These are phyloP conservation scores for Punica granatum DNA, from an alignment of 345 rosid genomes.

Conservation along the genomic window DNA sequence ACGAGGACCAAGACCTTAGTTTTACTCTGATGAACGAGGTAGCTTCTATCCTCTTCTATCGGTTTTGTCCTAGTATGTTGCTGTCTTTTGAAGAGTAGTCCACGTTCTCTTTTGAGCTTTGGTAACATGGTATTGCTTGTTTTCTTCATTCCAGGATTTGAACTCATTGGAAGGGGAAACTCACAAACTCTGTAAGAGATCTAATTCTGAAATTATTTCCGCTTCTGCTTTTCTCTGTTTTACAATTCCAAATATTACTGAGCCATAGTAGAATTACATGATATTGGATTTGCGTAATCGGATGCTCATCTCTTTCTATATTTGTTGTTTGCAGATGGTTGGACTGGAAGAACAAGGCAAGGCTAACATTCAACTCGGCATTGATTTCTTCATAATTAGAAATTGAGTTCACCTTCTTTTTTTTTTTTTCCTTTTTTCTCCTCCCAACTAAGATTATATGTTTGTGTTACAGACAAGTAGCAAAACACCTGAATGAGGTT, in stretches of 20 bases:
- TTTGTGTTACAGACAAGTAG: slow-evolving; percentile 43
- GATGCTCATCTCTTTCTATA: not conserved
- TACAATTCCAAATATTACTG: too few relatives aligned
- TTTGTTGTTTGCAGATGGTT: slow-evolving; percentile 42
- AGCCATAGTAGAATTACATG: not conserved
- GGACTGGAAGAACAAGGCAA: slow-evolving; percentile 56
- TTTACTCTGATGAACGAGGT: slow-evolving; percentile 37
- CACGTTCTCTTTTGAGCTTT: not conserved
- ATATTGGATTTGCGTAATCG: not conserved
- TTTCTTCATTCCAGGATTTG: slow-evolving; percentile 24
- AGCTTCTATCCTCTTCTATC: slow-evolving; percentile 1
- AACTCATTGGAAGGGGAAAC: slow-evolving; percentile 20
- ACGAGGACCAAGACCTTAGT: slow-evolving; percentile 32
- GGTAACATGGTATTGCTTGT: not conserved
- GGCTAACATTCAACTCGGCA: not conserved
- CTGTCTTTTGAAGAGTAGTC: not conserved
- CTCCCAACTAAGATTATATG: not conserved
- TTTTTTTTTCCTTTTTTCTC: too few relatives aligned
- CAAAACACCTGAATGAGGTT: slow-evolving; percentile 31
- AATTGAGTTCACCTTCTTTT: not conserved
- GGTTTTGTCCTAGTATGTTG: not conserved
- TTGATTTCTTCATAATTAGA: not conserved
- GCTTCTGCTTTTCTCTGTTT: not conserved
- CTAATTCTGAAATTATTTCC: not conserved
- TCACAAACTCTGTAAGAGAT: slow-evolving; percentile 28